Percentiles rank a stretch among this genome's conserved stretches.
Evolutionary conservation across 306 rosid species (phyloP).

Genomic region (Senna tora): DNA sequence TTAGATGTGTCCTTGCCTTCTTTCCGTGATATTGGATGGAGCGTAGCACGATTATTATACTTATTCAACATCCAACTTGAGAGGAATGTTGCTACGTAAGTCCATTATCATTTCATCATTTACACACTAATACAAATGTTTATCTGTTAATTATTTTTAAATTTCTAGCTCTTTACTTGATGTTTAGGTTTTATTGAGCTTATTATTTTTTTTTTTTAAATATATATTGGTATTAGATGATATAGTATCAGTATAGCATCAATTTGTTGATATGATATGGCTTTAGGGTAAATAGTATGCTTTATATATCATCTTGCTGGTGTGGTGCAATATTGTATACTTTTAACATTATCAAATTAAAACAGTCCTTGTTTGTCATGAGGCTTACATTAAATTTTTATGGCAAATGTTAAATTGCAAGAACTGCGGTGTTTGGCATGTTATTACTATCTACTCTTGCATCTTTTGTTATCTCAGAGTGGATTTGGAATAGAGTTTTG

Average conservation of each 20-base stretch:
- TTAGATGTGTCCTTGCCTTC: slow-evolving; percentile 85
- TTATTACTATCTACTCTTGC: slow-evolving; percentile 9
- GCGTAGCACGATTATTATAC: slow-evolving; percentile 72
- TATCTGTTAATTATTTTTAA: slow-evolving; percentile 19
- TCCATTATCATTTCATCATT: slow-evolving; percentile 30
- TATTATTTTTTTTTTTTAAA: too few species aligned
- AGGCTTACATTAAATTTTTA: slow-evolving; percentile 18
- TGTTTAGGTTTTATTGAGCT: background rate
- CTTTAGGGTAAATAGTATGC: slow-evolving; percentile 24
- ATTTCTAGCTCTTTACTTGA: slow-evolving; percentile 26
- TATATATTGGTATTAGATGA: background rate
- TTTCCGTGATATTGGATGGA: slow-evolving; percentile 69
- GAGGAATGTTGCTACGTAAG: slow-evolving; percentile 97
- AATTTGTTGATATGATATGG: slow-evolving; percentile 19
- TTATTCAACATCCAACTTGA: slow-evolving; percentile 84
- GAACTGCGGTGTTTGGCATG: slow-evolving; percentile 3
- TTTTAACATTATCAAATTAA: slow-evolving; percentile 15
- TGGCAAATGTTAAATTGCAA: slow-evolving; percentile 7
- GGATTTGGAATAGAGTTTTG: slow-evolving; percentile 8
- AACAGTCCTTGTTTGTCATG: background rate
- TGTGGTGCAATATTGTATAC: slow-evolving; percentile 5
- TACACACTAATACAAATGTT: slow-evolving; percentile 21
- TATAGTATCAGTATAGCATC: slow-evolving; percentile 10
- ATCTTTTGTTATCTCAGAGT: slow-evolving; percentile 18
- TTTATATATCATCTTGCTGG: slow-evolving; percentile 21